Evolutionary conservation across 2,329 filamentous ascomycete species (phyloP), one percentile per base, ranked within the genome.

Genomic region (Monosporascus sp.): DNA sequence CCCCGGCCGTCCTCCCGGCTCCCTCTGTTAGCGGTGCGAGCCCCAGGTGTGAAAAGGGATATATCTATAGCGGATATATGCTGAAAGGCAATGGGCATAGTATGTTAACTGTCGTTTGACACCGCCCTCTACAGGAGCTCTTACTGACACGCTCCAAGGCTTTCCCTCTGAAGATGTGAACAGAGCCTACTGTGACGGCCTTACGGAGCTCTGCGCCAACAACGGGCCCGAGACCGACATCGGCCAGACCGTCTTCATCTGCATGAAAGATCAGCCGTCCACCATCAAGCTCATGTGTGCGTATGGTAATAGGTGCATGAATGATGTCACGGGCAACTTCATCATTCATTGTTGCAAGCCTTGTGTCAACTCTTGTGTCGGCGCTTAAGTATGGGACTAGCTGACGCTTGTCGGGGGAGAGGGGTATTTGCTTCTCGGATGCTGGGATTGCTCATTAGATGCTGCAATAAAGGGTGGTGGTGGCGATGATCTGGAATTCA

Each of bases 11-110:
- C n/a, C 19, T 58, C 22, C 54, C 37, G 8, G 54, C 55, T 17
- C 14, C 46, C n/a, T 48, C 37, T 16, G 5, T 35, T 35, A 11
- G 31, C 31, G 31, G 11, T 35, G 11, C 31, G 60, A 57, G 1
- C 47, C 45, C 64, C 5, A 65, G 63, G 37, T 69, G 66, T n/a
- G 65, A 64, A 14, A 67, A 68, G 47, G 66, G 65, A 5, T 69
- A 64, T 52, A 69, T 65, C 7, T 68, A 68, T 52, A 68, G 65
- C 51, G 65, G 65, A 2, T 68, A 64, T 48, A 66, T 66, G 62
- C 58, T 68, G 40, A 61, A 61, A 19, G 47, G 52, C 5, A 53
- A 49, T 19, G 61, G 60, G 2, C 66, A 69, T 24, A 64, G 66
- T 68, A 60, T n/a, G 65, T 59, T 16, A 35, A 14, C 31, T 14